Evolutionary conservation across 2,329 filamentous ascomycete genomes (phyloP).

Genomic region (Colletotrichum sp.): DNA sequence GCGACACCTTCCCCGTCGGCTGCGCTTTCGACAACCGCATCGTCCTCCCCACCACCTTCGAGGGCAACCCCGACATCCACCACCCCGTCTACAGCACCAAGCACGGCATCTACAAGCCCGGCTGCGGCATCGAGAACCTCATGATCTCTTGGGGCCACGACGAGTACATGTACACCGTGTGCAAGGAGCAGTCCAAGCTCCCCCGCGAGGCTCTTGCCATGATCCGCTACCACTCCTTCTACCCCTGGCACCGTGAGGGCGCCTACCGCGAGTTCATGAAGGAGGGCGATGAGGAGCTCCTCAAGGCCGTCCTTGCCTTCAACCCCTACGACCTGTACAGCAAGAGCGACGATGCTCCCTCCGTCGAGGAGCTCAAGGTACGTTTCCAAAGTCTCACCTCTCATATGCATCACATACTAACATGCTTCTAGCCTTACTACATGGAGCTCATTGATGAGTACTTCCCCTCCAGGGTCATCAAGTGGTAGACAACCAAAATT

Average conservation of each 20-base stretch:
- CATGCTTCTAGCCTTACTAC: conserved; percentile 38
- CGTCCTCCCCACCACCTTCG: conserved; percentile 82
- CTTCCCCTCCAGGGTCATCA: conserved; percentile 43
- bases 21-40: conserved; percentile 77
- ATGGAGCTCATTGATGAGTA: conserved; percentile 48
- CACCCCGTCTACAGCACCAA: conserved; percentile 77
- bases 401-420: background rate
- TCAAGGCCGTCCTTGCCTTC: conserved; percentile 83
- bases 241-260: conserved; percentile 85
- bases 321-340: conserved; percentile 93
- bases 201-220: conserved; percentile 86
- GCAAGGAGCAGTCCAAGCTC: conserved; percentile 80
- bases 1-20: conserved; percentile 82
- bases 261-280: conserved; percentile 86
- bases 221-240: conserved; percentile 94
- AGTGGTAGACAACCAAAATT: conserved; percentile 35
- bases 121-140: conserved; percentile 84
- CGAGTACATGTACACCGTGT: conserved; percentile 86
- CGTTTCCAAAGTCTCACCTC: background rate
- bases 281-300: conserved; percentile 79
- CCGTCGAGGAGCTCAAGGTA: conserved; percentile 73
- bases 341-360: conserved; percentile 84
- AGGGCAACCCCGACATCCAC: conserved; percentile 73
- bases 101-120: conserved; percentile 79
- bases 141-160: conserved; percentile 93